Percentiles rank a stretch among this genome's conserved stretches.
These are phyloP conservation scores for Kalmanozyma brasiliensis DNA, from an alignment of 1,284 basidiomycete genomes.

Conservation along the genomic window DNA sequence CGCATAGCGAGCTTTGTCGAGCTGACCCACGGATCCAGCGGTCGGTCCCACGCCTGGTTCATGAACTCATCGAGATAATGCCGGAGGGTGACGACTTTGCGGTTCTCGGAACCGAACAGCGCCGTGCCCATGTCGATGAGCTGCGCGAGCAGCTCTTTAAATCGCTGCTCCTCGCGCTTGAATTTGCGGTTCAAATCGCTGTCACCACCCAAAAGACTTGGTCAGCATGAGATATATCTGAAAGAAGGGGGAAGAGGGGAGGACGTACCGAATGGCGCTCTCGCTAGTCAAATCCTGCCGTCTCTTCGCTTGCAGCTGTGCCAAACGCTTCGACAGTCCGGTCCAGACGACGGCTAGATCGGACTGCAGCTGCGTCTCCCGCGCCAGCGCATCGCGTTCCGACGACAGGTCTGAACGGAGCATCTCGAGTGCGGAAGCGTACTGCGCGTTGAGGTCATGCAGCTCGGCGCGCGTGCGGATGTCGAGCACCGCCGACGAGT, in stretches of 20 bases:
- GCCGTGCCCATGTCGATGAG: conserved; percentile 38
- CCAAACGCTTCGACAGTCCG: conserved; percentile 22
- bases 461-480: conserved; percentile 37
- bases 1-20: conserved; percentile 16
- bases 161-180: conserved; percentile 16
- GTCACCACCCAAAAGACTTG: neutral
- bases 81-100: conserved; percentile 27
- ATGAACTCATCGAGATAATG: conserved; percentile 45
- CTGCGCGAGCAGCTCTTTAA: conserved; percentile 25
- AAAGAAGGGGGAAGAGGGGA: neutral
- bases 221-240: conserved; percentile 1
- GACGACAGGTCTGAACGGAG: conserved; percentile 18
- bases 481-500: conserved; percentile 22
- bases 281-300: conserved; percentile 25
- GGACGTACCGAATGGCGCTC: conserved; percentile 25
- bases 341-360: conserved; percentile 25
- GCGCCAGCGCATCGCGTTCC: conserved; percentile 26
- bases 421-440: conserved; percentile 18
- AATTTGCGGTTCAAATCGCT: conserved; percentile 31
- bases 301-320: conserved; percentile 21
- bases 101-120: conserved; percentile 20
- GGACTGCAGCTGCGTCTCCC: conserved; percentile 28
- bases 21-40: conserved; percentile 46
- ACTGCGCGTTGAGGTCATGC: conserved; percentile 31
- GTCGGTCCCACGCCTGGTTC: conserved; percentile 45